Conservation (phyloP, 495 filamentous ascomycete species). For the Saxophila tyrrhenica region DNA sequence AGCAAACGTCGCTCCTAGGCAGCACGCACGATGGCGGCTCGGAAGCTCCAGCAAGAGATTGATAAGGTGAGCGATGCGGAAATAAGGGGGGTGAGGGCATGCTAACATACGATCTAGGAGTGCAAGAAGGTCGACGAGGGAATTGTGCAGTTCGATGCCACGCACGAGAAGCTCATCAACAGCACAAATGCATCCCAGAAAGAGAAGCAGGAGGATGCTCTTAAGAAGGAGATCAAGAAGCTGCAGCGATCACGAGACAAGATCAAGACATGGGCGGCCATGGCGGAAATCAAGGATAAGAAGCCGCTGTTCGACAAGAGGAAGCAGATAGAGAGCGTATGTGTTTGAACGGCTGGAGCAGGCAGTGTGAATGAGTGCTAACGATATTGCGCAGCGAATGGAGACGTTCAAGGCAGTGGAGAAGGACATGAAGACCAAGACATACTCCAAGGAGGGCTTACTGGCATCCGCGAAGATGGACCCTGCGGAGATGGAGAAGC, state of each 20-base stretch:
- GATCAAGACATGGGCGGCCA: conserved; percentile 96
- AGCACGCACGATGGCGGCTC: conserved; percentile 65
- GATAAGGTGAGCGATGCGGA: conserved; percentile 4
- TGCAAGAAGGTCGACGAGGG: conserved; percentile 96
- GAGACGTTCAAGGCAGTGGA: conserved; percentile 99
- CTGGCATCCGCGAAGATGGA: conserved; percentile 84
- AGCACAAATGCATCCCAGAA: conserved; percentile 88
- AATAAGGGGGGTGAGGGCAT: background rate
- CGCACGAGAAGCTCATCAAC: conserved; percentile 90
- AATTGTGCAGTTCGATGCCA: conserved; percentile 79
- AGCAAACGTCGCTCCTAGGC: conserved; percentile 15
- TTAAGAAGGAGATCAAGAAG: conserved; percentile 99
- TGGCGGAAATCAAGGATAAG: conserved; percentile 98
- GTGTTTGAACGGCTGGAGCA: conserved; percentile 3
- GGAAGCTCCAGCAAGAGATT: conserved; percentile 64
- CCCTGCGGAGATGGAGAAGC: conserved; percentile 86
- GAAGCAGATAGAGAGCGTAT: conserved; percentile 89
- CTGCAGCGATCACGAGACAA: conserved; percentile 92
- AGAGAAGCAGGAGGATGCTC: conserved; percentile 91
- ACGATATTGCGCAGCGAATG: conserved; percentile 67
- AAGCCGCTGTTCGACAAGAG: conserved; percentile 83
- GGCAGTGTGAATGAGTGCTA: conserved; percentile 8
- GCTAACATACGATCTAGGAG: conserved; percentile 36
- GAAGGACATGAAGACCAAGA: conserved; percentile 99
- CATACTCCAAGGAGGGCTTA: conserved; percentile 95